Conservation (phyloP, 371 early-diverging fungal species). For the Mortierella sp. region DNA sequence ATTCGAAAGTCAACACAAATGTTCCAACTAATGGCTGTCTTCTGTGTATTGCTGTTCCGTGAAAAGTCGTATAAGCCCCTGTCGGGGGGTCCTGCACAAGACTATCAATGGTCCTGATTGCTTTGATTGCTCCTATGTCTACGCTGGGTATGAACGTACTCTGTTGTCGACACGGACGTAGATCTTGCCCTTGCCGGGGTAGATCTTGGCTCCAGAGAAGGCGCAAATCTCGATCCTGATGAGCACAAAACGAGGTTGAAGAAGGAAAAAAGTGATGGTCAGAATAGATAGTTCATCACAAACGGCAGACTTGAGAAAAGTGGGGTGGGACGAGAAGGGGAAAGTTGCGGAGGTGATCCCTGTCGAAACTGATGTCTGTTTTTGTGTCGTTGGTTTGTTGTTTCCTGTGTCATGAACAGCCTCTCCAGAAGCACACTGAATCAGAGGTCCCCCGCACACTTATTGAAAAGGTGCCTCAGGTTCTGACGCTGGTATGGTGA, state of each 20-base stretch:
- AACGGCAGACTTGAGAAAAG: neutral
- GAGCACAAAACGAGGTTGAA: neutral
- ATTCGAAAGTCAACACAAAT: no score
- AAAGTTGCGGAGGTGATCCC: neutral
- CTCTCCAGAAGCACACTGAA: neutral
- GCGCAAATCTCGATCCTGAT: slow-evolving; percentile 92
- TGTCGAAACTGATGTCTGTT: neutral
- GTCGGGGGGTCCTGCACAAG: no score
- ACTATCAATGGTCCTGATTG: no score
- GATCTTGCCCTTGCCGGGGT: slow-evolving; percentile 97
- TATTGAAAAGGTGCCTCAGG: no score
- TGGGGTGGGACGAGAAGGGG: neutral
- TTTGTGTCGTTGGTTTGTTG: neutral
- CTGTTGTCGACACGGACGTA: slow-evolving; percentile 94
- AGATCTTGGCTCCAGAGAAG: slow-evolving; percentile 98
- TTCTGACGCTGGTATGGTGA: no score
- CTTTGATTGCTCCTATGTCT: neutral
- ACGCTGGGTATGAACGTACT: slow-evolving; percentile 57
- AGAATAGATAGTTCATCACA: slow-evolving; percentile 14
- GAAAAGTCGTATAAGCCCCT: no score
- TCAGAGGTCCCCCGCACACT: slow-evolving; percentile 6
- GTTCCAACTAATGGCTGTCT: no score
- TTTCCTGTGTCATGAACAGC: neutral
- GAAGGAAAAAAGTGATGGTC: slow-evolving; percentile 13
- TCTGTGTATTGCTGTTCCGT: no score